Evolutionary conservation across 1,284 basidiomycete genomes (phyloP), one percentile per base, ranked within the genome.

Genomic region (Dichomitus squalens): DNA sequence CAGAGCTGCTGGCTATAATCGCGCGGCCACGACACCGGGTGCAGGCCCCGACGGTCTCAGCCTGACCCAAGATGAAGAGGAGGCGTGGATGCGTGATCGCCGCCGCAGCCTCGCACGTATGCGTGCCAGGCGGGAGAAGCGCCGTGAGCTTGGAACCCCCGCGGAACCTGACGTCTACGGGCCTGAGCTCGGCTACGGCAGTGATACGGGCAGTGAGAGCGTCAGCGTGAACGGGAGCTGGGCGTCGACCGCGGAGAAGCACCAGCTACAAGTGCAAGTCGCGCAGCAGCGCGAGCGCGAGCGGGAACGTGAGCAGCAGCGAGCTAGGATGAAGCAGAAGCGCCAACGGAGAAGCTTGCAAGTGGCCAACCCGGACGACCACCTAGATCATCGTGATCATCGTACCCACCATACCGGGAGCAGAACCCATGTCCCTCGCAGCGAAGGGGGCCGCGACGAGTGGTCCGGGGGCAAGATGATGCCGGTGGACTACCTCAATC

Each of bases 1-100:
- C 25, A 74, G 77, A 33, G 83, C 82, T 5, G 86, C 87, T 7
- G 87, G 87, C 0, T 70, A 76, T 34, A 64, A 68, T 31, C 52
- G 52, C 53, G 53, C 38, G 21, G 53, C 64, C 41, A 59, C 57
- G 20, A 44, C 58, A 29, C 48, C 34, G 0, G 53, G 43, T 34
- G 43, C 49, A 35, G 58, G 53, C 11, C 52, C 53, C 29, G 55
- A 57, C 34, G 56, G 54, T 9, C 49, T 41, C 18, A 52, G 51
- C 9, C 55, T 55, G 11, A 59, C 60, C 8, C 44, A 56, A 7
- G 63, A 68, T 1, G 65, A 68, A 20, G 69, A 70, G 34, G 69
- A 68, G 11, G 52, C 52, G 20, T 71, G 70, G 70, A 66, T 67
- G 66, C 61, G 62, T 34, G 60, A 64, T 16, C 65, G 68, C 9